These are phyloP conservation scores for Nicotiana obtusifolia DNA, from an alignment of 257 asterid genomes.

Conservation along the genomic window DNA sequence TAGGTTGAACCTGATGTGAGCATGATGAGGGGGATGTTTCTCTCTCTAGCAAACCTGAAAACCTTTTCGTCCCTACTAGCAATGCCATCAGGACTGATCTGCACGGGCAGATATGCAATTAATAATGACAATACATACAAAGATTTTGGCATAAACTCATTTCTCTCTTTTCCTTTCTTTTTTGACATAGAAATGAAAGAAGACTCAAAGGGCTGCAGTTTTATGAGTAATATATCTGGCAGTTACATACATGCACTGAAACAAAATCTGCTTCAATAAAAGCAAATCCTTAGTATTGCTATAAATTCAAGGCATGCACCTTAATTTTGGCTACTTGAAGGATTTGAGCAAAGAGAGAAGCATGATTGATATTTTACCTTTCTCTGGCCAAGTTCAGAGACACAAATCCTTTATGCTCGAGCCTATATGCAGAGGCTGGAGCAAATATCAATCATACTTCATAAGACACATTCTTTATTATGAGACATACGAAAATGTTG, in stretches of 20 bases:
- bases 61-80: constrained; percentile 76
- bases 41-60: constrained; percentile 66
- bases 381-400: not conserved
- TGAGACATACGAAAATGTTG: not conserved
- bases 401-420: not conserved
- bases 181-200: not conserved
- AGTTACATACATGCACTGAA: not conserved
- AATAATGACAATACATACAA: too few relatives aligned
- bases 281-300: not conserved
- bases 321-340: not conserved
- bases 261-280: not conserved
- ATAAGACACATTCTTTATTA: not conserved
- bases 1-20: constrained; percentile 72
- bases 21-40: constrained; percentile 71
- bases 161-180: not conserved
- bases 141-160: not conserved
- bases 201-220: not conserved
- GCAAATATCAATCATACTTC: not conserved
- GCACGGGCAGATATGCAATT: constrained; percentile 12
- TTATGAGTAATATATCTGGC: not conserved
- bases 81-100: constrained; percentile 90
- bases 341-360: not conserved
- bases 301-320: not conserved
- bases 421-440: not conserved
- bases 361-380: not conserved